Base-by-base conservation (phyloP, 805 yeast genomes). In the Saccharomyces paradoxus region DNA sequence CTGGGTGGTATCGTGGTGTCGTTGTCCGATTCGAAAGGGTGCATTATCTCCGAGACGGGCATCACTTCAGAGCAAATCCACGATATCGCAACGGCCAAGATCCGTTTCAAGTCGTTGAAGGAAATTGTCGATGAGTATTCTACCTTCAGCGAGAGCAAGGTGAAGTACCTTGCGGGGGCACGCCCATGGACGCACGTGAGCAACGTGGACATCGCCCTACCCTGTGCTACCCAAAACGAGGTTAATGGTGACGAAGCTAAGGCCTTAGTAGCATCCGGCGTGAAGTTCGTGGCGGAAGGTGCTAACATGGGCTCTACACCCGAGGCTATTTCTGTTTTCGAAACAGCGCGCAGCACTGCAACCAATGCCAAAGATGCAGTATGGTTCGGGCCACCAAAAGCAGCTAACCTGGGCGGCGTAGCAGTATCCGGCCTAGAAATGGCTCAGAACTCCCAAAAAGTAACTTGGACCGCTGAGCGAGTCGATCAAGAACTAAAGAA, bases 301-400 rank as follows among this genome's bases (percentile, higher is more conserved):
- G 92, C 98, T 71, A 92, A 92, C 81, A 92, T 92, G 99, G 98
- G 99, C 72, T 92, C 96, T 64, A 91, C 97, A 66, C 86, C 87
- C 77, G 98, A 92, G 74, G 99, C 99, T 64, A 89, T 92, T 64
- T 89, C 86, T 63, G 90, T 88, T 59, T 92, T 91, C 67, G 99
- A 92, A 82, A 88, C 86, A 67, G 82, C 80, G 74, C 83, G 92
- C 79, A 49, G 72, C 47, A 62, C 74, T 53, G 67, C 74, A 49
- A 68, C 76, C 56, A 63, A 77, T 55, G 52, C 55, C 37, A 74
- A 73, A 64, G 62, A 67, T 49, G 77, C 82, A 58, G 88, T 90
- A 76, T 92, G 99, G 99, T 92, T 91, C 78, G 98, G 96, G 68
- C 97, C 97, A 72, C 98, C 97, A 77, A 92, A 92, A 83, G 97